Evolutionary conservation across 495 filamentous ascomycete species (phyloP).

Genomic region (Podospora conica): DNA sequence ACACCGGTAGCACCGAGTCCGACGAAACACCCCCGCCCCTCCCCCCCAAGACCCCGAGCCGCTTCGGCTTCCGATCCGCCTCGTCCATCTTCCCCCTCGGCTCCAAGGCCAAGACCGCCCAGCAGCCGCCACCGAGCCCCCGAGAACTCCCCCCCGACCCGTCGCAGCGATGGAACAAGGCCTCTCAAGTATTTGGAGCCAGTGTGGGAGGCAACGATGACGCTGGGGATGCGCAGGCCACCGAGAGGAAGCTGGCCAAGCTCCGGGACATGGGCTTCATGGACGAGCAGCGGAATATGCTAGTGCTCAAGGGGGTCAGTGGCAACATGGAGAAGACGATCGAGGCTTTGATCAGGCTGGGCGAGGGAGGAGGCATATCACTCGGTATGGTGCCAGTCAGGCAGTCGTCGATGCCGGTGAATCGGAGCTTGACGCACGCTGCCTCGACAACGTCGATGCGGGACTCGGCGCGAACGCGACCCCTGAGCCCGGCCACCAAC

Average conservation of each 20-base stretch:
- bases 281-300: constrained; percentile 73
- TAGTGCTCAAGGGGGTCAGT: constrained; percentile 68
- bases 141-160: constrained; percentile 19
- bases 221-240: constrained; percentile 39
- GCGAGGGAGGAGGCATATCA: constrained; percentile 52
- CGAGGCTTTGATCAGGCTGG: constrained; percentile 73
- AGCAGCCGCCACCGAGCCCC: constrained; percentile 24
- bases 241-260: constrained; percentile 64
- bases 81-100: constrained; percentile 60
- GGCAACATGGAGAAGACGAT: constrained; percentile 81
- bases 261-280: constrained; percentile 89
- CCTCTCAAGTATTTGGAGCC: constrained; percentile 61
- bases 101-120: constrained; percentile 26
- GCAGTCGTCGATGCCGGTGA: constrained; percentile 29
- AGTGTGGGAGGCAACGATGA: constrained; percentile 42
- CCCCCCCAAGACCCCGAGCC: constrained; percentile 73
- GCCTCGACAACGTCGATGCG: constrained; percentile 24
- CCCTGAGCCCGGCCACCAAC: constrained; percentile 40
- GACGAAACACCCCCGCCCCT: constrained; percentile 68
- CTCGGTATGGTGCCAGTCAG: constrained; percentile 32
- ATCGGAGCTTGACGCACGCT: constrained; percentile 39
- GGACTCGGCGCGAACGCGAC: constrained; percentile 27
- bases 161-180: constrained; percentile 46
- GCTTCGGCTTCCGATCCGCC: constrained; percentile 70
- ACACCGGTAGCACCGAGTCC: constrained; percentile 40